Conservation (phyloP, 805 yeast genomes). For the Blastobotrys attinorum region DNA sequence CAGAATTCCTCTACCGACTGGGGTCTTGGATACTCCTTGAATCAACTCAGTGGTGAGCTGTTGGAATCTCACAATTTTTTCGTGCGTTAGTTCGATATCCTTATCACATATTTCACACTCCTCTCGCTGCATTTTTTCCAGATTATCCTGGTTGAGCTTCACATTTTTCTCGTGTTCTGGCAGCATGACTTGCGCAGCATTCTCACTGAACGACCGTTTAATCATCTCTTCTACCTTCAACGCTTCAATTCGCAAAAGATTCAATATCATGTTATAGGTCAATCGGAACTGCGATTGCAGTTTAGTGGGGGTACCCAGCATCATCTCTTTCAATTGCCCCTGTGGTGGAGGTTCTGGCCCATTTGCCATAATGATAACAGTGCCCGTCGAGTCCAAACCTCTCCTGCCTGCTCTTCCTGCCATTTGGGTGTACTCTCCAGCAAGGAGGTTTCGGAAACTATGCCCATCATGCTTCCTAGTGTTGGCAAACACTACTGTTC, state of each 20-base stretch:
- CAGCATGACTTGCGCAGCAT: conserved; percentile 70
- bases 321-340: conserved; percentile 63
- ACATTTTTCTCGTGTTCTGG: conserved; percentile 78
- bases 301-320: conserved; percentile 85
- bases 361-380: conserved; percentile 80
- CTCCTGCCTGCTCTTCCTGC: conserved; percentile 98
- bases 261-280: conserved; percentile 93
- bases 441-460: conserved; percentile 68
- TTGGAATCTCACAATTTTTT: conserved; percentile 40
- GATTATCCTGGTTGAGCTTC: conserved; percentile 41
- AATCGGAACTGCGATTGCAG: conserved; percentile 84
- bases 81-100: conserved; percentile 41
- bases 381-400: conserved; percentile 89
- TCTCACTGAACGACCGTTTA: conserved; percentile 90
- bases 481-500: conserved; percentile 88
- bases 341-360: conserved; percentile 27
- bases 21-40: conserved; percentile 38
- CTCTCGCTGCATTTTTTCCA: conserved; percentile 32
- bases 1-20: conserved; percentile 41
- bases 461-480: conserved; percentile 87
- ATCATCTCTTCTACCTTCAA: conserved; percentile 97
- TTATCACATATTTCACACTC: conserved; percentile 31
- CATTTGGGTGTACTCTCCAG: conserved; percentile 99
- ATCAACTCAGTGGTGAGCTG: conserved; percentile 39
- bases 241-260: conserved; percentile 86